Evolutionary conservation across 192 early-diverging fungal species (phyloP), one percentile per base, ranked within the genome.

Genomic region (Phycomyces blakesleeanus): DNA sequence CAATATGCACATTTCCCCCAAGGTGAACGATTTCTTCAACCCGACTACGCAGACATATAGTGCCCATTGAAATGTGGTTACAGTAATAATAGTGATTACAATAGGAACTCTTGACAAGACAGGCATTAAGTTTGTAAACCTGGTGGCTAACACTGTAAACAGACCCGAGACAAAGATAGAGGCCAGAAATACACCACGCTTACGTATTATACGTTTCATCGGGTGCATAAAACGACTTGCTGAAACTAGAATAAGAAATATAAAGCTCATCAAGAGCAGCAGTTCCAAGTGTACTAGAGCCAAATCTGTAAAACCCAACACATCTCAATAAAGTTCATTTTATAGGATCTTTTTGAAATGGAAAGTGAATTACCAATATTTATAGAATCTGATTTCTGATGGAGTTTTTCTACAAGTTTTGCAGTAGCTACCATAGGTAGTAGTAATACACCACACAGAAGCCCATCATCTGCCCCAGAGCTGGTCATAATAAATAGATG

Each of bases 1-100:
- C 14, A 91, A 55, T 14, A 89, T 66, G 24, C 80, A 76, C 68
- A 87, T 68, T 64, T 91, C 89, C 11, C 87, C 86, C 55, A 86
- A 76, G 0, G 87, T 88, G 69, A 91, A 88, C 34, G 81, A 83
- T 8, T 71, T 69, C 21, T 78, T 59, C 0, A 70, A 51, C 4
- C 60, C 54, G 0, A 66, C 63, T 1, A 67, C 64, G 20, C 74
- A 67, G 18, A 76, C 38, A 68, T 70, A 71, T 12, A 76, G 44
- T 7, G 56, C 61, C 37, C 69, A 55, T 38, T 76, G 74, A 27
- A 71, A 64, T 42, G 61, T 53, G 8, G 57, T 63, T 21, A 71
- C 50, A 9, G 65, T 47, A 8, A 69, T 44, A 11, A 71, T 42
- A 2, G 51, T 53, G 50, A 57, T 62, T 6, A 21, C 24, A 1